phyloP scores from a whole-genome alignment of 1,139 yeast species.

The Hemisphaericaspora lyxosophila region DNA sequence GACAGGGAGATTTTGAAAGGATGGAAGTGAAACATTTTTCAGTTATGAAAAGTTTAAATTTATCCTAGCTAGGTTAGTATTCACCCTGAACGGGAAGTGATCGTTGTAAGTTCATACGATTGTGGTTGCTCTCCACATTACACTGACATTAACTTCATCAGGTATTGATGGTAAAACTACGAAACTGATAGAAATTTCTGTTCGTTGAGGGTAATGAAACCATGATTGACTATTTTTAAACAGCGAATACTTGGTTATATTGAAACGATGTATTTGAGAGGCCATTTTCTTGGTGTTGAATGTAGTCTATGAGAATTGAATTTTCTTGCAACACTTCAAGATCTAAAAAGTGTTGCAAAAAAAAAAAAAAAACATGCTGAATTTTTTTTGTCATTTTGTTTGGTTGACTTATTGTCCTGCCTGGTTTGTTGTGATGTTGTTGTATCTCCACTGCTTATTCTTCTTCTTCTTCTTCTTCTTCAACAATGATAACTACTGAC shows the following conservation, averaged over 20 bases:
- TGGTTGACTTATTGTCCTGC: background rate
- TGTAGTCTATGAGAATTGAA: no score
- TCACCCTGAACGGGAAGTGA: background rate
- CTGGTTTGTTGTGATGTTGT: background rate
- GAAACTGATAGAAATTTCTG: slow-evolving; percentile 23
- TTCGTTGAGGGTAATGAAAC: slow-evolving; percentile 30
- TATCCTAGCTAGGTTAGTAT: slow-evolving; percentile 16
- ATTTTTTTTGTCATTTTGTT: background rate
- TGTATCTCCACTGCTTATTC: background rate
- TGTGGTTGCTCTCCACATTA: slow-evolving; percentile 24
- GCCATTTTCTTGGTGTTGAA: background rate
- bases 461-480: background rate
- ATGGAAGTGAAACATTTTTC: slow-evolving; percentile 17
- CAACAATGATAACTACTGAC: no score
- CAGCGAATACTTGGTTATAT: slow-evolving; percentile 14
- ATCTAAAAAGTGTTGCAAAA: no score
- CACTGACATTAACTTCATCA: slow-evolving; percentile 12
- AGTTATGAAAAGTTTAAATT: slow-evolving; percentile 13
- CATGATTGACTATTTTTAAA: slow-evolving; percentile 14
- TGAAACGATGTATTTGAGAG: slow-evolving; percentile 6
- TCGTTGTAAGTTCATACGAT: slow-evolving; percentile 17
- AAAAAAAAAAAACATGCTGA: no score
- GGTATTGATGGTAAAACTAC: slow-evolving; percentile 7
- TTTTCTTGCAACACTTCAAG: no score
- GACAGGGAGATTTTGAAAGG: slow-evolving; percentile 23